phyloP scores from a whole-genome alignment of 768 basidiomycete genomes.

The Exidia glandulosa region DNA sequence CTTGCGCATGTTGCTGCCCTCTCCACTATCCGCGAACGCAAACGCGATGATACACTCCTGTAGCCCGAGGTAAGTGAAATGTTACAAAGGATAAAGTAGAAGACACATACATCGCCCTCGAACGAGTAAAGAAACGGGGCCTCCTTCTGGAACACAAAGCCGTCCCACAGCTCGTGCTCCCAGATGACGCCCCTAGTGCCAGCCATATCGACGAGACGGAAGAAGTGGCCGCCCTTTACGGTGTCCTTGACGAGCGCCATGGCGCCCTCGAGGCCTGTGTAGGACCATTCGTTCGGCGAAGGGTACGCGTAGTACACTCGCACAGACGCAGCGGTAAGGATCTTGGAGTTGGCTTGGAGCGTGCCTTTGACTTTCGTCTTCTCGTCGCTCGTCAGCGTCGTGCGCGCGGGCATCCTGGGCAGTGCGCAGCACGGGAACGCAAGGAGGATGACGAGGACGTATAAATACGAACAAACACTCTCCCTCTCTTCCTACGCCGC shows the following conservation, averaged over 20 bases:
- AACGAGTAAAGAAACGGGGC: slow-evolving; percentile 89
- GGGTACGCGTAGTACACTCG: slow-evolving; percentile 88
- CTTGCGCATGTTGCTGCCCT: slow-evolving; percentile 78
- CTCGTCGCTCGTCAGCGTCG: slow-evolving; percentile 61
- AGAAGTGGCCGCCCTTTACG: slow-evolving; percentile 40
- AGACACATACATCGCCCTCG: slow-evolving; percentile 71
- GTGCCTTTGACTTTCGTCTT: slow-evolving; percentile 58
- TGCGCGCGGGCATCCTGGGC: slow-evolving; percentile 59
- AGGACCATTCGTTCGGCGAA: slow-evolving; percentile 67
- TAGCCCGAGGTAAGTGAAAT: slow-evolving; percentile 1
- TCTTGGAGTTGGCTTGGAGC: slow-evolving; percentile 51
- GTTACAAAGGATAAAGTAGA: not conserved
- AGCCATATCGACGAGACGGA: slow-evolving; percentile 74
- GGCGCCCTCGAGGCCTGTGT: slow-evolving; percentile 79
- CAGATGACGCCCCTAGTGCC: slow-evolving; percentile 84
- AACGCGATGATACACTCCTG: slow-evolving; percentile 88
- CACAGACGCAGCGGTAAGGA: slow-evolving; percentile 67
- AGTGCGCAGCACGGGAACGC: no score
- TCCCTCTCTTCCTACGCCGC: no score
- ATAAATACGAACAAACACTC: no score
- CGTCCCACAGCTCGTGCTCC: slow-evolving; percentile 84
- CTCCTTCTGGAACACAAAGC: slow-evolving; percentile 73
- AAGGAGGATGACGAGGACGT: no score
- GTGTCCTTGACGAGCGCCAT: slow-evolving; percentile 61
- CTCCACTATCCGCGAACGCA: slow-evolving; percentile 77